Evolutionary conservation across 2,329 filamentous ascomycete genomes (phyloP), one percentile per base, ranked within the genome.

Genomic region (Thelonectria blattea): DNA sequence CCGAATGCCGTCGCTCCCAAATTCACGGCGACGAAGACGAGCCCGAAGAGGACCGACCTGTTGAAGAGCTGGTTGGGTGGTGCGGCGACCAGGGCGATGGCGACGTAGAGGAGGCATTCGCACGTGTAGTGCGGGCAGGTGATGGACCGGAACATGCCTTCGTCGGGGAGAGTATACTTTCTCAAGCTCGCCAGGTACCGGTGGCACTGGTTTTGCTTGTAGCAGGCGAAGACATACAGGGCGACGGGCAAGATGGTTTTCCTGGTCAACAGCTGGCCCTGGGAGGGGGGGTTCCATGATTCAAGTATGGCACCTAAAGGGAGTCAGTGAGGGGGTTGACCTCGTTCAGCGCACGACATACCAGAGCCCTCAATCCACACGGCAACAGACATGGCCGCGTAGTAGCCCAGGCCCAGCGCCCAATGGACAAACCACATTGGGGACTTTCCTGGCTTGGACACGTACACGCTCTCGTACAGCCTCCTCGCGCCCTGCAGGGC

Each of bases 121-220:
- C 90, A 92, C 3, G 91, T 91, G 76, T 98, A 99, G 77, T 99
- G 95, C 17, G 95, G 93, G 68, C 91, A 96, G 41, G 97, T 78
- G 20, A 96, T 76, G 58, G 82, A 80, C 46, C 81, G 80, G 75
- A 98, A 99, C 58, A 90, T 78, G 3, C 89, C 88, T 61, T 90
- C 83, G 2, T 83, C 79, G 0, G 94, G 94, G 22, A 98, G 81
- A 11, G 90, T 91, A 76, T 99, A 98, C 72, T 93, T 94, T 72
- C 87, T 85, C 61, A 95, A 78, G 41, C 84, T 83, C 43, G 88
- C 86, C 18, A 95, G 83, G 68, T 93, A 82, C 56, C 78, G 78
- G 72, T 94, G 91, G 70, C 88, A 91, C 65, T 86, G 82, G 74
- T 94, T 85, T 74, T 99, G 95, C 65, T 90, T 80, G 24, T 83